Conservation (phyloP, 257 asterid genomes). For the Ehretia macrophylla region DNA sequence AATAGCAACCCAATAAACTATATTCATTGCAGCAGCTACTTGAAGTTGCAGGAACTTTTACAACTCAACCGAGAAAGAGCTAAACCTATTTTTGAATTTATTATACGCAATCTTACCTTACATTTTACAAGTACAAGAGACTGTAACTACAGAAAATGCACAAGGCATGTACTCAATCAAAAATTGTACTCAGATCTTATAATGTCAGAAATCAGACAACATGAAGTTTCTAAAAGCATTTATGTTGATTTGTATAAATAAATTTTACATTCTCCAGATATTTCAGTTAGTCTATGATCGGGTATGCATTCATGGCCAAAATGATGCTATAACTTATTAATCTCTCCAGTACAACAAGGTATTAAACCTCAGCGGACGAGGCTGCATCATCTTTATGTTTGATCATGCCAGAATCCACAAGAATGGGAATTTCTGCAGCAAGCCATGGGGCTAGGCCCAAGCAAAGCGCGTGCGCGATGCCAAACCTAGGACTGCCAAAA, state of each 20-base stretch:
- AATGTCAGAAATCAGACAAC: not conserved
- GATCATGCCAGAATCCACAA: conserved; percentile 91
- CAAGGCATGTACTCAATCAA: not conserved
- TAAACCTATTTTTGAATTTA: no score
- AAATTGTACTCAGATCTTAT: not conserved
- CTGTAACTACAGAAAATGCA: no score
- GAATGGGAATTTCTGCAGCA: conserved; percentile 89
- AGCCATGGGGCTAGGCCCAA: conserved; percentile 97
- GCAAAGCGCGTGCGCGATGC: conserved; percentile 90
- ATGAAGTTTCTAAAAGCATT: not conserved
- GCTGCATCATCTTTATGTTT: conserved; percentile 85
- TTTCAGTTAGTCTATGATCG: not conserved
- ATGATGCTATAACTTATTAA: conserved; percentile 8
- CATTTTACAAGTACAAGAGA: no score
- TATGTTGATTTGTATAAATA: conserved; percentile 4
- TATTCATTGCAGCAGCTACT: no score
- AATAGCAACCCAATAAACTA: no score
- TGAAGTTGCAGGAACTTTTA: no score
- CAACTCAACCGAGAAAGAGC: no score
- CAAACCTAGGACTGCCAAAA: conserved; percentile 78
- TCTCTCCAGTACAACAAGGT: conserved; percentile 9
- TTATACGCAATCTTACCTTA: no score
- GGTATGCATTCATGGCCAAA: conserved; percentile 12
- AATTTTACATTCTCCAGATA: conserved; percentile 1
- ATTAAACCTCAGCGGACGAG: conserved; percentile 48